These are phyloP conservation scores for Pilaira anomala DNA, from an alignment of 192 early-diverging fungal genomes.

Conservation along the genomic window DNA sequence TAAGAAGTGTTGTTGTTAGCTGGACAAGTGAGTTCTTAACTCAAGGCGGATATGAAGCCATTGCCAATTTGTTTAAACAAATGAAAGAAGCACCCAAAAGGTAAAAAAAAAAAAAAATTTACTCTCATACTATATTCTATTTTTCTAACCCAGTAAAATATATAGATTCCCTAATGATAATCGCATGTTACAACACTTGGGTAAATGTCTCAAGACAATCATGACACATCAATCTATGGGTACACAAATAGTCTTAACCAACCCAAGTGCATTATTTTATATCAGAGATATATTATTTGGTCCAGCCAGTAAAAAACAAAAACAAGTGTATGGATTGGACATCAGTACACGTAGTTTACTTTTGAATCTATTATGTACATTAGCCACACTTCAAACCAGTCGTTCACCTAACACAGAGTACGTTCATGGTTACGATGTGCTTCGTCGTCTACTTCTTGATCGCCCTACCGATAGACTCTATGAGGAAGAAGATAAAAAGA, in stretches of 20 bases:
- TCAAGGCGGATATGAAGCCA: constrained; percentile 29
- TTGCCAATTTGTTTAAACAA: constrained; percentile 29
- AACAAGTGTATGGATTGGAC: constrained; percentile 26
- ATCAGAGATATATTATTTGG: constrained; percentile 39
- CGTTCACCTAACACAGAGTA: constrained; percentile 7
- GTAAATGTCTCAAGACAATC: constrained; percentile 36
- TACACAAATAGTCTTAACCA: constrained; percentile 25
- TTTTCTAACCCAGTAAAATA: neutral
- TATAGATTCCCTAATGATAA: constrained; percentile 29
- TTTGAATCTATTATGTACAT: constrained; percentile 35
- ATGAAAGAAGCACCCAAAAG: constrained; percentile 36
- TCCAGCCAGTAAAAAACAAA: constrained; percentile 31
- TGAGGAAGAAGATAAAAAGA: constrained; percentile 6
- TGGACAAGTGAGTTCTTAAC: constrained; percentile 36
- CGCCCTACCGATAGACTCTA: constrained; percentile 11
- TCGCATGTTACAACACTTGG: constrained; percentile 33
- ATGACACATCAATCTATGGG: constrained; percentile 35
- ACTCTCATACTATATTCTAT: too few species aligned
- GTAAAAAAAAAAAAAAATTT: constrained; percentile 6
- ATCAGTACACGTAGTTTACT: constrained; percentile 31
- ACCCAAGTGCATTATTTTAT: constrained; percentile 27
- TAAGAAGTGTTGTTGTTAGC: constrained; percentile 30
- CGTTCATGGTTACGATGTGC: constrained; percentile 35
- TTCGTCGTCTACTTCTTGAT: constrained; percentile 28
- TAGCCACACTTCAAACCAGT: constrained; percentile 29